Conservation (phyloP, 2,329 filamentous ascomycete genomes). For the Phyllosticta citriasiana region DNA sequence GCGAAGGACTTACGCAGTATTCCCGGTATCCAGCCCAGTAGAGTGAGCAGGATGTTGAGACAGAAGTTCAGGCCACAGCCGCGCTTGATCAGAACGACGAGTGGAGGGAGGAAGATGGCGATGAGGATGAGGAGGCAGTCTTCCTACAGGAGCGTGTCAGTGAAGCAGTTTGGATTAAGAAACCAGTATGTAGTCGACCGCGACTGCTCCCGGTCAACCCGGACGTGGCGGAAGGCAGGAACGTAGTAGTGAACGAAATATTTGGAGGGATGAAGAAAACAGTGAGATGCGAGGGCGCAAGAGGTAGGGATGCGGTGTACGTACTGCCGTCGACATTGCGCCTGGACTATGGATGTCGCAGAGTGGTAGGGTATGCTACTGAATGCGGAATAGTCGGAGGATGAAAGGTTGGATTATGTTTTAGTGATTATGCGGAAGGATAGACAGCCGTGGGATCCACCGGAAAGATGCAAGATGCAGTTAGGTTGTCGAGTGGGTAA, state of each 20-base stretch:
- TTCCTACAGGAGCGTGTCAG: neutral
- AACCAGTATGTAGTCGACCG: neutral
- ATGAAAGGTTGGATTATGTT: neutral
- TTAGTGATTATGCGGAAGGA: neutral
- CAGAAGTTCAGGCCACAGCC: constrained; percentile 5
- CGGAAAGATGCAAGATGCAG: neutral
- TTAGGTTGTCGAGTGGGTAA: neutral
- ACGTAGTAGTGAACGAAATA: neutral
- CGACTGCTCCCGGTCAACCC: neutral
- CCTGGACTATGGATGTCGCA: neutral
- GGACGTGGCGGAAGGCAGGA: neutral
- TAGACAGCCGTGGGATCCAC: neutral
- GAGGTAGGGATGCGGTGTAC: neutral
- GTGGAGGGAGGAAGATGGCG: constrained; percentile 4
- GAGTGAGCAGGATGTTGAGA: neutral
- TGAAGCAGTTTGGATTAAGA: neutral
- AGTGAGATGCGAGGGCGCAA: neutral
- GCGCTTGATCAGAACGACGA: constrained; percentile 1
- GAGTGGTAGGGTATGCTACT: neutral
- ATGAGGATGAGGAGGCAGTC: constrained; percentile 6
- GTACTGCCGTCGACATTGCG: neutral
- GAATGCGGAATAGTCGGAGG: neutral
- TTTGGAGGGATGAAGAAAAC: neutral
- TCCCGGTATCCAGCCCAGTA: constrained; percentile 5
- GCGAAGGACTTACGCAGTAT: constrained; percentile 1